Conservation (phyloP, 75 land plant genomes). For the Gnetum montanum region DNA sequence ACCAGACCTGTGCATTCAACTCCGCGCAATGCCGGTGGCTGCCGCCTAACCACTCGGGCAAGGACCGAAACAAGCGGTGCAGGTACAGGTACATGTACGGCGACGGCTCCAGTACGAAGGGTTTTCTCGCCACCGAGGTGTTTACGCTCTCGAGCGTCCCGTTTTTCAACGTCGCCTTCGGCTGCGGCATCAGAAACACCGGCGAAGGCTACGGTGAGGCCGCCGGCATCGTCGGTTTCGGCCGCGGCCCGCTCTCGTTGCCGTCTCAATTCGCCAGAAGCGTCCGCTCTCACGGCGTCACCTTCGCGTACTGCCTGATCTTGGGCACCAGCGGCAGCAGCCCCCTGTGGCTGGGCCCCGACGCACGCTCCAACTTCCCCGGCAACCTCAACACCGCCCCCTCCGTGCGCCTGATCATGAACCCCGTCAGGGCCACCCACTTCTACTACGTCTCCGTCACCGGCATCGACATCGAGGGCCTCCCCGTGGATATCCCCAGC, state of each 20-base stretch:
- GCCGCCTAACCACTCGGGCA: neutral
- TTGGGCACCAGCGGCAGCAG: slow-evolving; percentile 38
- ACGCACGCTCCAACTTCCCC: neutral
- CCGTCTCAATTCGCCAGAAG: slow-evolving; percentile 38
- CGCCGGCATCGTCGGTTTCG: slow-evolving; percentile 55
- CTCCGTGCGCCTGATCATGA: slow-evolving; percentile 44
- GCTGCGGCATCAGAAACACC: neutral
- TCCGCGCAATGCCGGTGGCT: slow-evolving; percentile 7
- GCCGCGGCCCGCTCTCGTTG: slow-evolving; percentile 53
- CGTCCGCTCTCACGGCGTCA: slow-evolving; percentile 32
- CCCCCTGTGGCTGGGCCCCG: slow-evolving; percentile 35
- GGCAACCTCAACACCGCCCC: neutral
- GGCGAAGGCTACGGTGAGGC: slow-evolving; percentile 37
- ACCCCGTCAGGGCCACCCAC: slow-evolving; percentile 33
- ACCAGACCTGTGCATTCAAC: slow-evolving; percentile 3
- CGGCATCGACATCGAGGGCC: slow-evolving; percentile 10
- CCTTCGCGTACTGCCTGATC: slow-evolving; percentile 64
- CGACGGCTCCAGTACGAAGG: slow-evolving; percentile 50
- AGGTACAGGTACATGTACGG: slow-evolving; percentile 63
- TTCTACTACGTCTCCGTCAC: slow-evolving; percentile 41
- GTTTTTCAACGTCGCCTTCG: neutral
- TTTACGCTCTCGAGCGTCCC: slow-evolving; percentile 21
- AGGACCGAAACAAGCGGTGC: slow-evolving; percentile 31
- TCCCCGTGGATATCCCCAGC: neutral
- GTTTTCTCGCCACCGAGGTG: slow-evolving; percentile 45